Evolutionary conservation across 805 yeast species (phyloP).

Genomic region (Barnettozyma siamensis): DNA sequence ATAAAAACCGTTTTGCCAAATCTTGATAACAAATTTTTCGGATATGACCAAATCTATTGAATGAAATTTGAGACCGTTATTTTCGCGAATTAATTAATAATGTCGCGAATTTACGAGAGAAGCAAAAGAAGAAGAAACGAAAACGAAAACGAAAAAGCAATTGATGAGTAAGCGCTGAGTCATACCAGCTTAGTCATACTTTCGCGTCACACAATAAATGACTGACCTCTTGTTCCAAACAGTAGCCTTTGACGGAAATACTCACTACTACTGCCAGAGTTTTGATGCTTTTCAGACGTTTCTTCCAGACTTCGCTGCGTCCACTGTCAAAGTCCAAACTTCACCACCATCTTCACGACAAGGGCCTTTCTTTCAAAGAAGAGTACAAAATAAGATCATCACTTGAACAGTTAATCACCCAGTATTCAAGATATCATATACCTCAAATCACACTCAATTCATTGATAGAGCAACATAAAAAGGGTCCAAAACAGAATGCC

Average conservation of each 20-base stretch:
- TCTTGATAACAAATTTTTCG: background rate
- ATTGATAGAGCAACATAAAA: constrained; percentile 36
- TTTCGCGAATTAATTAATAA: background rate
- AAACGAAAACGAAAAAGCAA: too few species aligned
- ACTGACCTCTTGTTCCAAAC: too few species aligned
- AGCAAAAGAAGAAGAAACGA: too few species aligned
- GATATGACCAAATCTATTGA: background rate
- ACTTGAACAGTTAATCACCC: constrained; percentile 52
- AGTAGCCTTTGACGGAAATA: too few species aligned
- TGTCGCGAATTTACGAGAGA: too few species aligned
- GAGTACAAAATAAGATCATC: constrained; percentile 55
- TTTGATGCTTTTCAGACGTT: background rate
- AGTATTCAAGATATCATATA: constrained; percentile 46
- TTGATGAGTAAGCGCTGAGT: background rate
- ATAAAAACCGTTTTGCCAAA: too few species aligned
- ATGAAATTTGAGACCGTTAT: too few species aligned
- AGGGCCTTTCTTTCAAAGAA: constrained; percentile 34
- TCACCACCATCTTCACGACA: constrained; percentile 17
- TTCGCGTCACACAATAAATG: background rate
- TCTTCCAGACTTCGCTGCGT: constrained; percentile 4
- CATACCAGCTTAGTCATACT: background rate
- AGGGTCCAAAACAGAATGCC: constrained; percentile 31
- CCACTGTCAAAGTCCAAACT: constrained; percentile 14
- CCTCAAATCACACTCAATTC: constrained; percentile 49
- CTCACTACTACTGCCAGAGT: background rate